Percentiles rank a stretch among this genome's conserved stretches.
phyloP scores from a whole-genome alignment of 2,329 filamentous ascomycete species.

The Alternaria sp. region DNA sequence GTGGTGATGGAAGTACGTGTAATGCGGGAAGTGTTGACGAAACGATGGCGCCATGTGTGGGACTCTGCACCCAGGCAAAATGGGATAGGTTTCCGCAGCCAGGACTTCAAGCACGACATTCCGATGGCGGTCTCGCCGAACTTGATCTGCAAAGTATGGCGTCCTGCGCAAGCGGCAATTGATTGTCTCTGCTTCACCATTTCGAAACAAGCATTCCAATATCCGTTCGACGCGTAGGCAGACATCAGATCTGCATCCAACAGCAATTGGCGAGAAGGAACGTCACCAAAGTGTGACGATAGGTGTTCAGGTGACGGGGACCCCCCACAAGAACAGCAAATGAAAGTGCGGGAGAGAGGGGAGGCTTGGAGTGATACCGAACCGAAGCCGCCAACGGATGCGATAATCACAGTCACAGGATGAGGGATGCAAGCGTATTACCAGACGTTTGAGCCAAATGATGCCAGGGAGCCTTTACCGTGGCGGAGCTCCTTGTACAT shows the following conservation, averaged over 20 bases:
- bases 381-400: conserved; percentile 19
- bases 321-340: conserved; percentile 44
- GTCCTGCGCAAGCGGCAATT: conserved; percentile 26
- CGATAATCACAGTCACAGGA: conserved; percentile 44
- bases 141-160: conserved; percentile 17
- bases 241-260: conserved; percentile 28
- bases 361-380: conserved; percentile 36
- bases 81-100: conserved; percentile 21
- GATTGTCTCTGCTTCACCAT: conserved; percentile 12
- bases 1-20: conserved; percentile 9
- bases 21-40: conserved; percentile 34
- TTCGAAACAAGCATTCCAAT: conserved; percentile 11
- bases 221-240: conserved; percentile 20
- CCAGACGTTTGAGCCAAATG: conserved; percentile 45
- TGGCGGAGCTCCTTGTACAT: conserved; percentile 47
- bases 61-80: conserved; percentile 26
- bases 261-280: conserved; percentile 25
- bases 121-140: conserved; percentile 18
- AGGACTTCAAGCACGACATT: conserved; percentile 23
- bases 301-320: conserved; percentile 34
- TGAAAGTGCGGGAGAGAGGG: conserved; percentile 30
- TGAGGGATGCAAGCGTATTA: conserved; percentile 42
- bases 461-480: conserved; percentile 49
- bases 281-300: conserved; percentile 26
- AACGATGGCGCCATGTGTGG: conserved; percentile 25